These are phyloP conservation scores for Tagetes erecta DNA, from an alignment of 129 eudicot genomes.

Conservation along the genomic window DNA sequence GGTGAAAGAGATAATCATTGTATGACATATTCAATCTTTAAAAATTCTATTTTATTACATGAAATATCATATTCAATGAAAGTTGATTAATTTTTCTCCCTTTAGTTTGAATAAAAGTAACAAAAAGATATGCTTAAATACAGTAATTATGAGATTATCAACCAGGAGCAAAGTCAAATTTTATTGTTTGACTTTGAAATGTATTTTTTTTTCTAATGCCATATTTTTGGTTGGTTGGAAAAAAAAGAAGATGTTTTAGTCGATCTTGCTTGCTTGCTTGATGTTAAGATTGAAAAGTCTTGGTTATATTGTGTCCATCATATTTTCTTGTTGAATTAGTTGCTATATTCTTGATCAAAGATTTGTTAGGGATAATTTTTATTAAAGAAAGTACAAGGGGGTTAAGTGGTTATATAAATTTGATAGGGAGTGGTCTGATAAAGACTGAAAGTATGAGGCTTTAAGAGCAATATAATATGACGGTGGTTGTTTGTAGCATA, in stretches of 20 bases:
- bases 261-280: background rate
- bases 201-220: slow-evolving; percentile 1
- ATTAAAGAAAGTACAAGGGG: background rate
- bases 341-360: background rate
- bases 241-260: background rate
- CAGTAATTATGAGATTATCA: background rate
- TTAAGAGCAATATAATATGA: background rate
- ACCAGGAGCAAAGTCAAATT: background rate
- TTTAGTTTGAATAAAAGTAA: background rate
- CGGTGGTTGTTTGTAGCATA: background rate
- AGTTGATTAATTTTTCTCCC: background rate
- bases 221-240: background rate
- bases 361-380: background rate
- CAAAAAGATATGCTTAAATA: background rate
- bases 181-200: background rate
- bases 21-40: background rate
- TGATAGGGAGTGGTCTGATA: background rate
- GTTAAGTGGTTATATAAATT: background rate
- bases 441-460: background rate
- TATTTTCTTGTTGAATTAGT: background rate
- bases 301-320: background rate
- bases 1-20: background rate
- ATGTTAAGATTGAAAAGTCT: slow-evolving; percentile 14
- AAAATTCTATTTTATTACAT: background rate
- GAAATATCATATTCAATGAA: background rate